Conservation (phyloP, 2,329 filamentous ascomycete genomes). For the Microdochium trichocladiopsis region DNA sequence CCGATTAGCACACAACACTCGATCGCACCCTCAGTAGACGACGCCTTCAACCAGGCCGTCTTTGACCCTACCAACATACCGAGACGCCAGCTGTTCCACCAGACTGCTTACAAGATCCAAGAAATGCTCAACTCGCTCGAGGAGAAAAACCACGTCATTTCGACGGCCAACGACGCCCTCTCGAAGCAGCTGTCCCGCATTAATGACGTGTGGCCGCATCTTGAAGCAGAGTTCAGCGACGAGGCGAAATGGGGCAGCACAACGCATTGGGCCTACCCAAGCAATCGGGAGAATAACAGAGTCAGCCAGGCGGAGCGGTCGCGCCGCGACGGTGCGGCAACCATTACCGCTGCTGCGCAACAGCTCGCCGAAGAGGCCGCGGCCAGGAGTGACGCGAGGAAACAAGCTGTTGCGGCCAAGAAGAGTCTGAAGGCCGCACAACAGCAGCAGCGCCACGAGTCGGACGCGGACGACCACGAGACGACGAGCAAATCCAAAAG, state of each 20-base stretch:
- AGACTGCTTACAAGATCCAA: conserved; percentile 69
- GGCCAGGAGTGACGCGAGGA: conserved; percentile 74
- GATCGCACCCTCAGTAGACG: conserved; percentile 32
- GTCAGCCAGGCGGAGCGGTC: conserved; percentile 65
- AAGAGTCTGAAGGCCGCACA: conserved; percentile 54
- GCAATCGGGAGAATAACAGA: conserved; percentile 59
- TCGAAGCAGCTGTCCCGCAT: conserved; percentile 78
- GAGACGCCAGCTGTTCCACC: conserved; percentile 68
- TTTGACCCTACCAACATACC: conserved; percentile 53
- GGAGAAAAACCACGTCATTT: conserved; percentile 95
- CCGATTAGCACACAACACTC: conserved; percentile 41
- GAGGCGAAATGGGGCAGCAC: conserved; percentile 89
- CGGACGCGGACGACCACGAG: conserved; percentile 69
- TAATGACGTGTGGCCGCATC: conserved; percentile 78
- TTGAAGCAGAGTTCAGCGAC: conserved; percentile 86
- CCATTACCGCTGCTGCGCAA: conserved; percentile 69
- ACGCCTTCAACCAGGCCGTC: conserved; percentile 33
- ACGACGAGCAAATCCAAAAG: conserved; percentile 34
- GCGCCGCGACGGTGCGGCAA: conserved; percentile 70
- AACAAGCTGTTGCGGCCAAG: conserved; percentile 73
- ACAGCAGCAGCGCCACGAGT: conserved; percentile 57
- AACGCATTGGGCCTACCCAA: conserved; percentile 92
- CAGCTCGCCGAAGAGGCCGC: conserved; percentile 78
- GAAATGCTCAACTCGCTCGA: conserved; percentile 87
- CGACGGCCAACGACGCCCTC: conserved; percentile 84